Evolutionary conservation across 2,329 filamentous ascomycete species (phyloP).

Genomic region (Pleochaeta shiraiana): DNA sequence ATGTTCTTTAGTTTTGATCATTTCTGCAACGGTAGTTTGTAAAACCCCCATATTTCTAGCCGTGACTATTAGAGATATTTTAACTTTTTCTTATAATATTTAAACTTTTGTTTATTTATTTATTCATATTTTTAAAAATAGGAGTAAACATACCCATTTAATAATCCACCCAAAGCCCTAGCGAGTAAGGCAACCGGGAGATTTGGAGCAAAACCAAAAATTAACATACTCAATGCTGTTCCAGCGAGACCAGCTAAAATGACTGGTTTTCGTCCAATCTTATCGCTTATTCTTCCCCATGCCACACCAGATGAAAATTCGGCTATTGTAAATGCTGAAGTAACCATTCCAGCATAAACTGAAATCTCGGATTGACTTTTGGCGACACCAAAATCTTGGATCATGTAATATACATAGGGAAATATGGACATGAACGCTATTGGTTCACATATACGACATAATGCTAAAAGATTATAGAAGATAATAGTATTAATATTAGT

Average conservation of each 20-base stretch:
- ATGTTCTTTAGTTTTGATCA: slow-evolving; percentile 83
- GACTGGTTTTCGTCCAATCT: slow-evolving; percentile 78
- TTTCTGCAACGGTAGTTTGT: slow-evolving; percentile 84
- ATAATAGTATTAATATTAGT: too few species aligned
- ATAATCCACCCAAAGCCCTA: slow-evolving; percentile 66
- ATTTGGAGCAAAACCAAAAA: slow-evolving; percentile 77
- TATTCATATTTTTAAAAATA: not conserved
- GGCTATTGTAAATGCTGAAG: slow-evolving; percentile 85
- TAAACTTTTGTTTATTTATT: slow-evolving; percentile 7
- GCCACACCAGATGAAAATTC: slow-evolving; percentile 85
- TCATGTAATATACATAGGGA: slow-evolving; percentile 97
- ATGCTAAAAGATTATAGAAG: too few species aligned
- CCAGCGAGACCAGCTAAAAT: slow-evolving; percentile 75
- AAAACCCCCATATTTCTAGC: slow-evolving; percentile 77
- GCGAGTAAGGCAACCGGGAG: slow-evolving; percentile 68
- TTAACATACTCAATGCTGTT: slow-evolving; percentile 77
- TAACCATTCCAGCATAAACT: slow-evolving; percentile 88
- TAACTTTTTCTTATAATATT: slow-evolving; percentile 7
- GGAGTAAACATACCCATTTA: slow-evolving; percentile 53
- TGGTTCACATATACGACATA: slow-evolving; percentile 92
- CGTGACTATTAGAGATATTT: not conserved
- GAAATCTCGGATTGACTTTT: slow-evolving; percentile 60
- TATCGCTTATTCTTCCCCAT: slow-evolving; percentile 87
- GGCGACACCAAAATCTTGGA: slow-evolving; percentile 73
- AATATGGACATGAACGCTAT: slow-evolving; percentile 99